These are phyloP conservation scores for Patellifolia procumbens DNA, from an alignment of 179 eudicot genomes.

Conservation along the genomic window DNA sequence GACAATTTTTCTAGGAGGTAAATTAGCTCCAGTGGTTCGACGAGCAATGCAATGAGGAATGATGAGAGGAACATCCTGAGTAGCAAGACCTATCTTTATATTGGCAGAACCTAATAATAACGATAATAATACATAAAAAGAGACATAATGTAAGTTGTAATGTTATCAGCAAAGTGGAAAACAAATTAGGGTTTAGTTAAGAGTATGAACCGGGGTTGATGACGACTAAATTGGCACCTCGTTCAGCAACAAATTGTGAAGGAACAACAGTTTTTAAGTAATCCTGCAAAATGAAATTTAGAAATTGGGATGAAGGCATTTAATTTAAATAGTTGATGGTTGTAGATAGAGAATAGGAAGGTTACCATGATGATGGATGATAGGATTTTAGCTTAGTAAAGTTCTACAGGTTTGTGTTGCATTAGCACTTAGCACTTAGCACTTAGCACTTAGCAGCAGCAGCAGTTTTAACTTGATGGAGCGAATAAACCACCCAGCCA, in stretches of 20 bases:
- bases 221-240: conserved; percentile 83
- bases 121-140: too few species aligned
- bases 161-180: not conserved
- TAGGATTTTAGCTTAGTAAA: not conserved
- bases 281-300: conserved; percentile 50
- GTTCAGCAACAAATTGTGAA: conserved; percentile 80
- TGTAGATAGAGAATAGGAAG: not conserved
- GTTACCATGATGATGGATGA: conserved; percentile 2
- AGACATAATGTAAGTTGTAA: not conserved
- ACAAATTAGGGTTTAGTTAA: conserved; percentile 25
- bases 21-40: conserved; percentile 66
- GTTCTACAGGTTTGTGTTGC: too few species aligned
- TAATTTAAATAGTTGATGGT: not conserved
- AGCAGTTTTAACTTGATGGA: too few species aligned
- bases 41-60: conserved; percentile 91
- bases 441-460: too few species aligned
- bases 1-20: conserved; percentile 62
- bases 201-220: conserved; percentile 74
- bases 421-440: too few species aligned
- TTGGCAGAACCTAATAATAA: conserved; percentile 83
- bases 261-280: conserved; percentile 78
- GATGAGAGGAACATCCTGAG: conserved; percentile 67
- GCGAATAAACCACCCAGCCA: too few species aligned
- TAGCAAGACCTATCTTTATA: conserved; percentile 80
- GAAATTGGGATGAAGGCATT: not conserved